These are phyloP conservation scores for Pythium monospermum DNA, from an alignment of 352 stramenopile genomes.

Conservation along the genomic window DNA sequence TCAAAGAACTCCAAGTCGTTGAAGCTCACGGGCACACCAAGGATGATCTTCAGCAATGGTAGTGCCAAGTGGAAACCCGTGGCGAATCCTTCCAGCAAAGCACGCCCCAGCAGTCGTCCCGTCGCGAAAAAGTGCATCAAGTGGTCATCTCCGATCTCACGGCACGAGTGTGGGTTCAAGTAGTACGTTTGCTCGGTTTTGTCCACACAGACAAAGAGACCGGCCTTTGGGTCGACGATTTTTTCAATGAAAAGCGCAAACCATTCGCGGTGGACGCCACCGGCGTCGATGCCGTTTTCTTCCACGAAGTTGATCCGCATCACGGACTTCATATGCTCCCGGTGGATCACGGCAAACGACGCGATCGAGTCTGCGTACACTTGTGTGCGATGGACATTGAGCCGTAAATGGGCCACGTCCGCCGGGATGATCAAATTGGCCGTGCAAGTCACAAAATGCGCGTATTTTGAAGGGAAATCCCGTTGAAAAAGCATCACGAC, in stretches of 20 bases:
- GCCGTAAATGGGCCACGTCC: conserved; percentile 13
- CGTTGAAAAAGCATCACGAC: conserved; percentile 8
- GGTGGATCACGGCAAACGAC: conserved; percentile 24
- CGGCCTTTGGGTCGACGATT: conserved; percentile 21
- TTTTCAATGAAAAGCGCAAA: conserved; percentile 41
- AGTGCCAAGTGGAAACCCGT: conserved; percentile 86
- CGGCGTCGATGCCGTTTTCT: conserved; percentile 55
- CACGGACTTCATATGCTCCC: conserved; percentile 23
- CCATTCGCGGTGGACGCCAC: conserved; percentile 63
- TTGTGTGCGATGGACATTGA: conserved; percentile 24
- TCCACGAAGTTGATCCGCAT: conserved; percentile 57
- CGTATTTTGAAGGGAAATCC: conserved; percentile 35
- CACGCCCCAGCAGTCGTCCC: conserved; percentile 24
- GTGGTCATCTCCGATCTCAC: conserved; percentile 26
- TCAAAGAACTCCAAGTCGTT: conserved; percentile 79
- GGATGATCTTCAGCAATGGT: conserved; percentile 92
- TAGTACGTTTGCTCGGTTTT: conserved; percentile 29
- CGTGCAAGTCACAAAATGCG: conserved; percentile 25
- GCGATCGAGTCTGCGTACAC: conserved; percentile 33
- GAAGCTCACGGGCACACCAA: conserved; percentile 88
- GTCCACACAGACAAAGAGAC: conserved; percentile 28
- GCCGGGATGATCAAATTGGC: conserved; percentile 21
- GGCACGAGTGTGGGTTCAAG: conserved; percentile 27
- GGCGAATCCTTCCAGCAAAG: conserved; percentile 70
- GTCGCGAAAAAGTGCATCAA: conserved; percentile 25